Evolutionary conservation across 1,284 basidiomycete genomes (phyloP), one percentile per base, ranked within the genome.

Genomic region (Irpex sp.): DNA sequence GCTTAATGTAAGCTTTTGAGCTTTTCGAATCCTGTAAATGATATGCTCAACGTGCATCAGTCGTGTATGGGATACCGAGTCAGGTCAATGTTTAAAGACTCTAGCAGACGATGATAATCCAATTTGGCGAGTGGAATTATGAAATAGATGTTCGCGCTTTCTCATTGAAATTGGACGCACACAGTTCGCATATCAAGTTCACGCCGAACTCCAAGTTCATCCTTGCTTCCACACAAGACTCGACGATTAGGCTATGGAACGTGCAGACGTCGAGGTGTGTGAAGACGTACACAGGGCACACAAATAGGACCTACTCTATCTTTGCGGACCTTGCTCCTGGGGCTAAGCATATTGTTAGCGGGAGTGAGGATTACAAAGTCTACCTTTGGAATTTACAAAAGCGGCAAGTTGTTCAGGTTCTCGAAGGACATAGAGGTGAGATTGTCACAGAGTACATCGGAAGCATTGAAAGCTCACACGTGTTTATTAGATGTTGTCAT

Each of bases 31-130:
- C 31, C 56, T 44, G 62, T 61, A 63, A 38, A 38, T 47, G 9
- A 47, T 26, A n/a, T 47, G 44, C 44, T 47, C 11, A 47, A 47
- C 9, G 11, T 47, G 44, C n/a, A 40, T 48, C 63, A 97, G 96
- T 74, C 95, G 96, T 59, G 86, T 97, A 66, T 99, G 97, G 97
- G 96, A 98, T 72, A 90, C 94, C 0, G 90, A 94, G 61, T 96
- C 95, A 0, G 97, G 96, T 1, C 96, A 98, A 75, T 99, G 97
- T 77, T 81, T 99, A 51, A 98, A 97, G 75, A 99, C 97, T 3
- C 77, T 99, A 31, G 95, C 96, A 9, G 96, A 98, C 70, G 95
- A 96, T 70, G 94, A 96, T 67, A 97, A 97, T 78, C 92, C 94
- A 2, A 94, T 97, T 61, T 92, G 96, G 89, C 94, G 66, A 57